Evolutionary conservation across 768 basidiomycete genomes (phyloP), one percentile per base, ranked within the genome.

Genomic region (Cantharellus anzutake): DNA sequence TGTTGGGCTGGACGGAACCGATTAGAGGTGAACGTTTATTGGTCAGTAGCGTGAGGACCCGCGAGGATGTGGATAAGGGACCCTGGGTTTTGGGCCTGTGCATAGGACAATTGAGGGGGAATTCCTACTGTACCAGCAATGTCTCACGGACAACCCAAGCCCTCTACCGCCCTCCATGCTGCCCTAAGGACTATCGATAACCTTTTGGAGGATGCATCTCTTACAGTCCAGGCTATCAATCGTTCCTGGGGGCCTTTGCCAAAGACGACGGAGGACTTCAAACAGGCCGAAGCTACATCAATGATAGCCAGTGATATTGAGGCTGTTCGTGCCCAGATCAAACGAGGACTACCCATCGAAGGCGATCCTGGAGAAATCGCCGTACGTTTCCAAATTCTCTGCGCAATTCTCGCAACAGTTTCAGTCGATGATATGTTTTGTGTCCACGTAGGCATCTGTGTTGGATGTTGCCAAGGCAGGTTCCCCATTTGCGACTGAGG

Each of bases 271-370:
- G 14, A 11, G 7, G 52, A 55, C 35, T 55, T 14, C 38, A 37
- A 55, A 7, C 11, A 55, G 35, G 52, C 7, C 11, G 14, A 7
- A 7, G 14, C 52, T 11, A 29, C 44, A 11, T 55, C 52, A 11
- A 4, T 44, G 14, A 56, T 44, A 29, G 57, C 60, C 3, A 60
- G 58, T 34, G 3, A 14, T 58, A 58, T 58, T 29, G 56, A 58
- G 7, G 56, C 4, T 14, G 16, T 60, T 60, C 52, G 60, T 41
- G 56, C 35, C 20, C 60, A 60, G 38, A 56, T 60, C 14, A 35
- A 59, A 56, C 42, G 42, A 4, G 59, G 59, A 20, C 59, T 59
- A 14, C 59, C 59, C 29, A 34, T 59, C 14, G 59, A 50, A 35
- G 20, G 14, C 50, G 3, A 5, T 16, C 14, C 50, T 14, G 4